Base-by-base conservation (phyloP, 2,329 filamentous ascomycete species). In the Penicillium sp. region DNA sequence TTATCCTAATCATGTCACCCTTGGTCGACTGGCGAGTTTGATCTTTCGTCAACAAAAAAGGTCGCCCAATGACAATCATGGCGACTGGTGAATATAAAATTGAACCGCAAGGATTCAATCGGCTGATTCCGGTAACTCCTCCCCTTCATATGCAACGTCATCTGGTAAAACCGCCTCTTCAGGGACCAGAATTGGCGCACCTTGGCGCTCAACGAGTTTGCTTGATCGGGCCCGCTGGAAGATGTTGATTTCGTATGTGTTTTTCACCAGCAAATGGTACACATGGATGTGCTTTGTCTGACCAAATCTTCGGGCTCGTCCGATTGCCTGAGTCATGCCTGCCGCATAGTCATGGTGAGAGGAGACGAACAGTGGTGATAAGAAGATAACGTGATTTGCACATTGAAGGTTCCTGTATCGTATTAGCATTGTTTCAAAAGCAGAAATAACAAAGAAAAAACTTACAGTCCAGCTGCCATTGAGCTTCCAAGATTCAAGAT, bases 371-470 rank as follows among this genome's bases (percentile, higher is more conserved):
- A 85, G 69, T 0, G 85, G 85, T 0, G 80, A 78, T 3, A 87
- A 68, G 67, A 89, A 88, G 31, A 89, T 78, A 35, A 88, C 74
- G 55, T 88, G 84, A 58, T 87, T 88, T 0, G 85, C 84, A 37
- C 78, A 79, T 44, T 84, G 82, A 1, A 89, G 70, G 59, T 89
- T 88, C 10, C 81, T 84, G 33, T 30, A 33, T 16, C 8, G 38
- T 16, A 51, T n/a, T 54, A 65, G 55, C 55, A 17, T 37, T 5
- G 14, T 43, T 4, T 22, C 14, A 33, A 50, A 17, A 14, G n/a
- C 16, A 35, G 17, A 50, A 22, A 36, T 25, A 19, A 17, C 35
- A 26, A 35, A 30, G 28, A 36, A 33, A 17, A 16, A 8, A 77
- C 80, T 79, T 75, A 84, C 82, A 81, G 69, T 49, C 86, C 86